Base-by-base conservation (phyloP, 1,284 basidiomycete genomes). In the Thecaphora thlaspeos region DNA sequence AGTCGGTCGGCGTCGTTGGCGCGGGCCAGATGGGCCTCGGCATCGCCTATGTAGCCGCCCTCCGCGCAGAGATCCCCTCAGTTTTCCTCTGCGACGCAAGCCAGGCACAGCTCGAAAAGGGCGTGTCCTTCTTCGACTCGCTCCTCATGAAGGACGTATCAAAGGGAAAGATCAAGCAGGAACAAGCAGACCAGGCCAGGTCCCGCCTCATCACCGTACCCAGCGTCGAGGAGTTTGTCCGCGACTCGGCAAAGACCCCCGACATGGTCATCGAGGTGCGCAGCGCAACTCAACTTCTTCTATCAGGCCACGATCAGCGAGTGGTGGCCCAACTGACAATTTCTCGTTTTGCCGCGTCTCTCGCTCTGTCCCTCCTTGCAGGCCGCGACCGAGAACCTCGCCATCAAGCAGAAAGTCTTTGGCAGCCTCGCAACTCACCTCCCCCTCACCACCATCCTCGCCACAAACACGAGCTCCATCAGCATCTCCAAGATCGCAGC, bases 381-480 rank as follows among this genome's bases (percentile, higher is more conserved):
- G 88, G 94, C 93, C 0, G 91, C 90, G 0, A 90, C 91, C 4
- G 93, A 97, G 80, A 86, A 88, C 48, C 80, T 95, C 14, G 74
- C 84, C 2, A 79, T 95, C 43, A 98, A 97, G 80, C 83, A 87
- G 62, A 81, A 81, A 12, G 85, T 97, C 59, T 95, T 97, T 80
- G 80, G 82, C 7, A 81, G 82, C 4, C 83, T 97, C 17, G 85
- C 87, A 18, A 82, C 82, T 41, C 83, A 86, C 57, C 79, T 92
- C 46, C 83, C 85, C 17, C 85, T 87, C 0, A 82, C 84, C 28
- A 85, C 90, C 3, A 91, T 97, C 49, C 82, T 98, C 23, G 93
- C 92, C 0, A 86, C 87, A 46, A 97, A 98, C 76, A 98, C 93
- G 2, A 92, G 89, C 48, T 92, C 90, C 12, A 95, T 97, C 66